Evolutionary conservation across 495 filamentous ascomycete genomes (phyloP).

Genomic region (Apodospora peruviana): DNA sequence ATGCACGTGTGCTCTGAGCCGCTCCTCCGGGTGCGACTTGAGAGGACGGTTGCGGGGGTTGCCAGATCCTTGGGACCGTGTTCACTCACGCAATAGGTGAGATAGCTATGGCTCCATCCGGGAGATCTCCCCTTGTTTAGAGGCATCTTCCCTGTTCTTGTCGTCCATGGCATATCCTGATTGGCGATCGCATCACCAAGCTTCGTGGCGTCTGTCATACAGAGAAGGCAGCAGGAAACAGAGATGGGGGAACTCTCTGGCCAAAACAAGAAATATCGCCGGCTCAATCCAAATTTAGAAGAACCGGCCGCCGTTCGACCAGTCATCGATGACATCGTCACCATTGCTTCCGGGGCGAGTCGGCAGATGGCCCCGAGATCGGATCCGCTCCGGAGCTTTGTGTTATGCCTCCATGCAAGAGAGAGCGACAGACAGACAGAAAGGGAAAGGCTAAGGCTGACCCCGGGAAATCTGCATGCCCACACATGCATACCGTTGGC

Average conservation of each 20-base stretch:
- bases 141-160: too few species aligned
- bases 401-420: not conserved
- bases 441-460: too few species aligned
- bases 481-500: not conserved
- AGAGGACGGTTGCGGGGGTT: not conserved
- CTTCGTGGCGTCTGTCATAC: not conserved
- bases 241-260: not conserved
- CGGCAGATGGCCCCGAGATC: not conserved
- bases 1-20: not conserved
- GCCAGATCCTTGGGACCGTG: constrained; percentile 5
- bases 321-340: not conserved
- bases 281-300: not conserved
- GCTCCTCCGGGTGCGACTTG: not conserved
- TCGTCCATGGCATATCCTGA: too few species aligned
- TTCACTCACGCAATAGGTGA: too few species aligned
- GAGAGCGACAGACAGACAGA: too few species aligned
- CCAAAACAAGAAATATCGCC: not conserved
- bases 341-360: not conserved
- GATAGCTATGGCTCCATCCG: too few species aligned
- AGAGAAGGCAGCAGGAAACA: not conserved
- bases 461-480: too few species aligned
- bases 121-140: too few species aligned
- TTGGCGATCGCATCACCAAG: not conserved
- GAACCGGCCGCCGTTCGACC: not conserved
- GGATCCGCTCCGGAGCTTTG: not conserved